Percentiles rank a stretch among this genome's conserved stretches.
Conservation (phyloP, 306 rosid species). For the Prunus mume region DNA sequence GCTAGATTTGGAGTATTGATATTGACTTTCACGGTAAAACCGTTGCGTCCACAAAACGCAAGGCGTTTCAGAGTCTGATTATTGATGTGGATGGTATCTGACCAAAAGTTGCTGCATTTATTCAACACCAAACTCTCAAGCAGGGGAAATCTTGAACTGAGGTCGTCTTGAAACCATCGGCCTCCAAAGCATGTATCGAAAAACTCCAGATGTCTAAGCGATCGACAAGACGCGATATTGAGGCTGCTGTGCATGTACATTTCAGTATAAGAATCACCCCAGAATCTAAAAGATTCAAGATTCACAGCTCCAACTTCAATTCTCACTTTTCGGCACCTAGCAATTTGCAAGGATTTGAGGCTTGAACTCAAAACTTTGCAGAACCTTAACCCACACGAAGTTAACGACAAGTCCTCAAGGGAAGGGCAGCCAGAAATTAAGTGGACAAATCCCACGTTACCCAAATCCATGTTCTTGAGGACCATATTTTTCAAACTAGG, state of each 20-base stretch:
- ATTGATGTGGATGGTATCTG: not conserved
- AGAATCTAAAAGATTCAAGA: not conserved
- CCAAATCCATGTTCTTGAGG: not conserved
- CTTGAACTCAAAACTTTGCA: not conserved
- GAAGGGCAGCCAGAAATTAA: not conserved
- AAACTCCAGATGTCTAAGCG: not conserved
- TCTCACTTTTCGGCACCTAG: too few relatives aligned
- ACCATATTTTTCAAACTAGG: conserved; percentile 1
- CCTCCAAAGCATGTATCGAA: not conserved
- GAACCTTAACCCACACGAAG: not conserved
- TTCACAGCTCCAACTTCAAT: conserved; percentile 2
- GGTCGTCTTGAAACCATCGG: not conserved
- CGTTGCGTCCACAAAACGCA: not conserved
- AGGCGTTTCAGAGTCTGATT: not conserved
- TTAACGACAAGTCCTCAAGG: not conserved
- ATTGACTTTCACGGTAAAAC: not conserved
- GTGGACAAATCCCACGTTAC: not conserved
- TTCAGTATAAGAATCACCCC: not conserved
- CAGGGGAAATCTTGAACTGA: not conserved
- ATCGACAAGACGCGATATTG: not conserved
- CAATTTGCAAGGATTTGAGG: conserved; percentile 17
- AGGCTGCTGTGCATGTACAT: not conserved
- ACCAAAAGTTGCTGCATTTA: not conserved
- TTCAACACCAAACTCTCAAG: conserved; percentile 9
- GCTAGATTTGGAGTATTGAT: conserved; percentile 10